Evolutionary conservation across 164 flowering plant genomes (phyloP).

Genomic region (Vitis rotundifolia): DNA sequence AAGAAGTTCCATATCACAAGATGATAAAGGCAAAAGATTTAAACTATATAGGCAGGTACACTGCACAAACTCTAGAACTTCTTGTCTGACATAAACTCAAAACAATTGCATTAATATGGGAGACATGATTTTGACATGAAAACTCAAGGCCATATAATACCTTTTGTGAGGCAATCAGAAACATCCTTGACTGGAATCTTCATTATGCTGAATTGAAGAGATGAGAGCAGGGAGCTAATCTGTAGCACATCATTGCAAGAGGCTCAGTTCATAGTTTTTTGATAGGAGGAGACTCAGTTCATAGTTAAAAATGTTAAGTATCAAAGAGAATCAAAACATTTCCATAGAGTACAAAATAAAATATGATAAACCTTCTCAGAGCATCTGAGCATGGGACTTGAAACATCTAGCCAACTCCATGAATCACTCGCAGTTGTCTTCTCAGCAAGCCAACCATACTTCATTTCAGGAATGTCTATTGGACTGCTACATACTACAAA

Average conservation of each 20-base stretch:
- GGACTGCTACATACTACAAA: conserved; percentile 83
- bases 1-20: neutral
- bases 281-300: neutral
- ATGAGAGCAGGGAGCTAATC: conserved; percentile 62
- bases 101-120: neutral
- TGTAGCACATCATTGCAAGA: conserved; percentile 21
- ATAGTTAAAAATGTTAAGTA: conserved; percentile 1
- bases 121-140: too few relatives aligned
- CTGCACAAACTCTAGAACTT: neutral
- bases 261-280: neutral
- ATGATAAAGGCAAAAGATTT: neutral
- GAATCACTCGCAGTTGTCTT: conserved; percentile 24
- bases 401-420: conserved; percentile 81
- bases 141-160: conserved; percentile 29
- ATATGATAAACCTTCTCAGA: conserved; percentile 59
- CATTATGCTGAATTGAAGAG: conserved; percentile 61
- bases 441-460: conserved; percentile 54
- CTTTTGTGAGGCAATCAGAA: conserved; percentile 54
- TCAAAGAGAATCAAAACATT: neutral
- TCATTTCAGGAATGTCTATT: conserved; percentile 69
- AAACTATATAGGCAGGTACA: neutral
- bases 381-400: conserved; percentile 55
- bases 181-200: conserved; percentile 71
- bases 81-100: neutral
- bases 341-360: conserved; percentile 5